Evolutionary conservation across 495 filamentous ascomycete species (phyloP), one percentile per base, ranked within the genome.

Genomic region (Tuber umbilicatum): DNA sequence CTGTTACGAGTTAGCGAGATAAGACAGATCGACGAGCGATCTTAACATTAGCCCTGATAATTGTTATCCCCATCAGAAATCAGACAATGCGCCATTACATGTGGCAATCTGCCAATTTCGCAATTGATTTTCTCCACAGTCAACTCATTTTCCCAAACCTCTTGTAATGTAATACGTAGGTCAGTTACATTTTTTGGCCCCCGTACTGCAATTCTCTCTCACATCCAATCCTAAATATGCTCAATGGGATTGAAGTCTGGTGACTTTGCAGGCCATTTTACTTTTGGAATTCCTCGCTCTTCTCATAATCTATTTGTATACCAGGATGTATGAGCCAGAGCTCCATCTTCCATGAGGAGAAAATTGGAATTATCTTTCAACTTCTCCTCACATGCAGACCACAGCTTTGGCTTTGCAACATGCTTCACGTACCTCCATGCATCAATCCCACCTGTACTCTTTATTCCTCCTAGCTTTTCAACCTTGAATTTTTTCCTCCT

Each of bases 311-410:
- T 4, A 2, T 70, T 31, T 19, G 14, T 70, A 37, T 2, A 70
- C 35, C 37, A 38, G 19, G 68, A 10, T 12, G 41, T 41, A 19
- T 70, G 37, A 70, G 68, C 68, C 9, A 37, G 68, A 41, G 37
- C 68, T 70, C 68, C 35, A 19, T 70, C 68, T 38, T 41, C 68
- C 68, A 70, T 41, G 3, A 70, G 37, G 41, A 41, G 9, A 17
- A 41, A 70, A 41, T 70, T 70, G 3, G 68, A 37, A 70, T 70
- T 70, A 23, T 38, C 27, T 38, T 70, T 70, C 19, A 41, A 70
- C n/a, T 4, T 19, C 37, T 70, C 43, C 43, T 70, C 9, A 21
- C 37, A 70, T 41, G 7, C 37, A 12, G 68, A 37, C 37, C n/a
- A 70, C 5, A 70, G 10, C 7, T 40, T 38, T 40, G 68, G 10